These are phyloP conservation scores for Pilasporangium apinafurcum DNA, from an alignment of 352 stramenopile genomes.

Conservation along the genomic window DNA sequence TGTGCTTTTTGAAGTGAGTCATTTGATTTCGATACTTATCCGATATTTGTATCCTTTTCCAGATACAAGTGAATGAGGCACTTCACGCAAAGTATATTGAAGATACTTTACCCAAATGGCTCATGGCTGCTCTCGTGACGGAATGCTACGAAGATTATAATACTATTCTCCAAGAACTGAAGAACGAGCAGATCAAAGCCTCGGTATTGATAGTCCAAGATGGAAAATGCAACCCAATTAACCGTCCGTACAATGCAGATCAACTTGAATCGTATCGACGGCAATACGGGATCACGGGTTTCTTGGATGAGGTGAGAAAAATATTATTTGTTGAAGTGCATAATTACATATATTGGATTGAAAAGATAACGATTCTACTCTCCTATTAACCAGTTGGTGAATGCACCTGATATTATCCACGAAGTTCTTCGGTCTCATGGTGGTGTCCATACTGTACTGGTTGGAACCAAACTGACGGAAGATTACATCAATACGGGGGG, in stretches of 20 bases:
- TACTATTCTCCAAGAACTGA: slow-evolving; percentile 62
- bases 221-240: slow-evolving; percentile 32
- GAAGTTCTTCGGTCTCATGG: slow-evolving; percentile 63
- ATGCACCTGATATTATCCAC: slow-evolving; percentile 74
- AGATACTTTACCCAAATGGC: slow-evolving; percentile 75
- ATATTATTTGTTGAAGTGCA: no score
- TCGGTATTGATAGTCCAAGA: slow-evolving; percentile 70
- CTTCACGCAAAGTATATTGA: slow-evolving; percentile 83
- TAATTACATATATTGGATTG: no score
- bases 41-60: background rate
- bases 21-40: background rate
- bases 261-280: slow-evolving; percentile 44
- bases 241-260: slow-evolving; percentile 49
- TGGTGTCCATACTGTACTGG: slow-evolving; percentile 72
- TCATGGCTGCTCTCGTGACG: slow-evolving; percentile 63
- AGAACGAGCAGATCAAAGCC: slow-evolving; percentile 47
- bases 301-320: slow-evolving; percentile 80
- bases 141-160: slow-evolving; percentile 84
- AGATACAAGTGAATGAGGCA: slow-evolving; percentile 76
- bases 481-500: slow-evolving; percentile 65
- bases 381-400: slow-evolving; percentile 44
- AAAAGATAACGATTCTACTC: background rate
- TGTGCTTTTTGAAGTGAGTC: background rate
- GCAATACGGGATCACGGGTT: slow-evolving; percentile 66
- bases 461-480: slow-evolving; percentile 68